A percentile compares a stretch with the other conserved stretches of the same genome.
phyloP scores from a whole-genome alignment of 306 rosid species.

The Acmispon strigosus region DNA sequence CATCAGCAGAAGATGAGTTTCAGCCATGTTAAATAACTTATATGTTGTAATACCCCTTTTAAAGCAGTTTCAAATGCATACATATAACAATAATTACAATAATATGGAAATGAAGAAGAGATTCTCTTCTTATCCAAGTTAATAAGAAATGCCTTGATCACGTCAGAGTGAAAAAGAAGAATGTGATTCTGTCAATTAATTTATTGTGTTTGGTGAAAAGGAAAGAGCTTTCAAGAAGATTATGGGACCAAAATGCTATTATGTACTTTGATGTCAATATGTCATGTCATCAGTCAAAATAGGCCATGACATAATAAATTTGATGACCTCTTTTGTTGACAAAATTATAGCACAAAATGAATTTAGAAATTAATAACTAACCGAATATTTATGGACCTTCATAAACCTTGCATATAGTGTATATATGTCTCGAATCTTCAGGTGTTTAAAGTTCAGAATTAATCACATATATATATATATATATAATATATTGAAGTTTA shows the following conservation, averaged over 20 bases:
- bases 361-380: not conserved
- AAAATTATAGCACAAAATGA: not conserved
- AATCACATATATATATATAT: no score
- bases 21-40: not conserved
- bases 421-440: no score
- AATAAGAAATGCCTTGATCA: not conserved
- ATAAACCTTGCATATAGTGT: not conserved
- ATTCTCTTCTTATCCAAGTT: slow-evolving; percentile 13
- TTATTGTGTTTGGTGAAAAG: not conserved
- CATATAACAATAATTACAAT: not conserved
- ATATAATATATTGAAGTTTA: no score
- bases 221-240: not conserved
- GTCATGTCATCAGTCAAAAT: not conserved
- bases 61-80: not conserved
- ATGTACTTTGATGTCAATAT: not conserved
- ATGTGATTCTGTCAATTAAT: not conserved
- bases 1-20: not conserved
- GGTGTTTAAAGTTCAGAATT: no score
- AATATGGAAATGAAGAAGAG: not conserved
- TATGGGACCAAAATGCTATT: not conserved
- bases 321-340: slow-evolving; percentile 5
- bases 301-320: not conserved
- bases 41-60: no score
- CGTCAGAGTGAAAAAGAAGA: slow-evolving; percentile 6
- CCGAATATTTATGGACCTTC: not conserved